Conservation (phyloP, 768 basidiomycete genomes). For the Gautieria morchelliformis region DNA sequence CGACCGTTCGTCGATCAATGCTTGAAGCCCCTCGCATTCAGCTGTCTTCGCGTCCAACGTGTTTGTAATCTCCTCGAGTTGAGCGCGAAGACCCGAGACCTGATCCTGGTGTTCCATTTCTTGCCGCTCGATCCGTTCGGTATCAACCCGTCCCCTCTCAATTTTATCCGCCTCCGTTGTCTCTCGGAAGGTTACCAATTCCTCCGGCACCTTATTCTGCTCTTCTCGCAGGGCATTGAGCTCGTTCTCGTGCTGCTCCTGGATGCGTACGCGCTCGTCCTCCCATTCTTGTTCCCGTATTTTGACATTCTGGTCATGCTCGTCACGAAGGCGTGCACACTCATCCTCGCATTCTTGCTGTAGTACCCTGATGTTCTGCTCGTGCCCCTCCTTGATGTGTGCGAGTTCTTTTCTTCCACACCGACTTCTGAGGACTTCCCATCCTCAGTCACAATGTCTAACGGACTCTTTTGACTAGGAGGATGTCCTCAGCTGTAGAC, state of each 20-base stretch:
- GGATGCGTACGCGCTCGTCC: constrained; percentile 39
- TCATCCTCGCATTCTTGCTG: constrained; percentile 42
- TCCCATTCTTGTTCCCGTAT: constrained; percentile 48
- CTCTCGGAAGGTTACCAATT: constrained; percentile 6
- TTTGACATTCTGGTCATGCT: constrained; percentile 22
- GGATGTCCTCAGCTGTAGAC: neutral
- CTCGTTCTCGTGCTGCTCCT: constrained; percentile 29
- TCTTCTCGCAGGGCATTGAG: constrained; percentile 9
- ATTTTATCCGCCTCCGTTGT: constrained; percentile 20
- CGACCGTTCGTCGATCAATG: constrained; percentile 51
- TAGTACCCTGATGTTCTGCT: constrained; percentile 44
- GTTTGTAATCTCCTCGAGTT: constrained; percentile 64
- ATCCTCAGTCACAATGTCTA: constrained; percentile 26
- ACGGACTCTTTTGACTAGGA: constrained; percentile 34
- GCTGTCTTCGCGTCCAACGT: constrained; percentile 60
- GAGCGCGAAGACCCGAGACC: constrained; percentile 47
- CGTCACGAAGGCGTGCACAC: constrained; percentile 24
- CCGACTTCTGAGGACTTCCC: constrained; percentile 10
- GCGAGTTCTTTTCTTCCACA: constrained; percentile 53
- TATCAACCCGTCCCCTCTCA: constrained; percentile 54
- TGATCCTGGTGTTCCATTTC: constrained; percentile 47
- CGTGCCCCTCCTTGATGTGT: constrained; percentile 39
- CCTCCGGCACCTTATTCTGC: neutral
- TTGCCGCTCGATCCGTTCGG: constrained; percentile 54
- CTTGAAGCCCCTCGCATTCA: constrained; percentile 48